Conservation (phyloP, 805 yeast species). For the Sugiyamaella mastotermitis region DNA sequence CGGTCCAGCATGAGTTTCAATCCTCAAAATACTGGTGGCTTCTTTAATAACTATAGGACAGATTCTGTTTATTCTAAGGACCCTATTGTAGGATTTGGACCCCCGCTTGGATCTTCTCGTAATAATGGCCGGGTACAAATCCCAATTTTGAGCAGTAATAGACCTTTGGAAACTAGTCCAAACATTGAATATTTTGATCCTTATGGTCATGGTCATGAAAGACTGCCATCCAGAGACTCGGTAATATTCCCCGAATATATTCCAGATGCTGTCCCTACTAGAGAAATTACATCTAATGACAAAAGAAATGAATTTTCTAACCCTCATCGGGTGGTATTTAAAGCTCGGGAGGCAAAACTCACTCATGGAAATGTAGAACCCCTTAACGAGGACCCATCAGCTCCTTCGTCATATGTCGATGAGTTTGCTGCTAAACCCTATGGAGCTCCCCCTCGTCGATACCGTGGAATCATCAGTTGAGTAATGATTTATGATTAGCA, state of each 20-base stretch:
- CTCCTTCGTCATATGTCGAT: conserved; percentile 14
- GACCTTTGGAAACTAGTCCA: too few relatives aligned
- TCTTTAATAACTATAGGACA: too few relatives aligned
- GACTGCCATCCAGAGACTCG: background rate
- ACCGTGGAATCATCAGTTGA: conserved; percentile 17
- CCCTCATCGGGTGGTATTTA: conserved; percentile 10
- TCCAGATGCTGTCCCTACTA: conserved; percentile 5
- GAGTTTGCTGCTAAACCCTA: conserved; percentile 19
- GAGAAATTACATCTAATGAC: conserved; percentile 7
- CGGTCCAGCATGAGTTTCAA: too few relatives aligned
- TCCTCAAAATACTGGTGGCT: too few relatives aligned
- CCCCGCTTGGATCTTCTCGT: too few relatives aligned
- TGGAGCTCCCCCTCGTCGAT: conserved; percentile 19
- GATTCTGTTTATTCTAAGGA: too few relatives aligned
- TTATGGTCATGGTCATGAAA: too few relatives aligned
- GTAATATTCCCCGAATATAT: conserved; percentile 5
- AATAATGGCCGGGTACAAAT: too few relatives aligned
- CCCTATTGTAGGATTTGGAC: too few relatives aligned
- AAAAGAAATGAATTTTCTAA: conserved; percentile 10
- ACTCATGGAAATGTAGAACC: conserved; percentile 1
- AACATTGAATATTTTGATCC: too few relatives aligned
- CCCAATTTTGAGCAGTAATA: too few relatives aligned
- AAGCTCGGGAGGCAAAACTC: conserved; percentile 11
- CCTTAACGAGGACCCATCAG: background rate
- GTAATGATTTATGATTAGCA: too few relatives aligned